Evolutionary conservation across 805 yeast species (phyloP), one percentile per base, ranked within the genome.

Genomic region (Hanseniaspora pseudoguilliermondii): DNA sequence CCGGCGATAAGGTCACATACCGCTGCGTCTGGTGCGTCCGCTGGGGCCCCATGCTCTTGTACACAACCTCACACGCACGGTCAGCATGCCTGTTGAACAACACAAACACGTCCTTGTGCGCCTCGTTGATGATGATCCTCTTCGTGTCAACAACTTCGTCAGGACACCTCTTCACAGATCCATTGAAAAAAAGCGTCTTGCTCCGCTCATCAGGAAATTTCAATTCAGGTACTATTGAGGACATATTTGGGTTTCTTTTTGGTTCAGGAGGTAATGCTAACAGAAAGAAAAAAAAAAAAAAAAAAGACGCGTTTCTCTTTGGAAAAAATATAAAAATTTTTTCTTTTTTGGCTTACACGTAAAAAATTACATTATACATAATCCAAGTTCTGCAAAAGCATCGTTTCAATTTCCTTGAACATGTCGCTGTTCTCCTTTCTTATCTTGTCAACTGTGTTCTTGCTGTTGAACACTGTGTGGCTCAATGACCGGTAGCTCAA

Each of bases 1-100:
- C 84, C 0, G 81, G 76, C 0, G 96, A 84, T 47, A 93, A 72
- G 0, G 96, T 86, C 36, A 86, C 84, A 60, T 85, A 85, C 11
- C 49, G 16, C 18, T 46, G 49, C 6, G 23, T 23, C 11, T 7
- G 8, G 18, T 18, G 25, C 5, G 44, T 41, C 50, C 64, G 61
- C 20, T 55, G 41, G 1, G 68, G 65, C 35, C 65, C 67, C 16
- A 78, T 80, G 0, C 97, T 88, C 61, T 84, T 85, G 71, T 87
- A 91, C 36, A 93, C 81, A 55, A 76, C 73, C 20, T 53, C 39
- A n/a, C 56, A 53, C 4, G 38, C 48, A 2, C 29, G 11, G 32
- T 53, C 56, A 20, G 47, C 41, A 27, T 35, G 32, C 11, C 27
- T 35, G 20, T 43, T 43, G 32, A 53, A 25, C 8, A 39, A 36